Evolutionary conservation across 306 rosid species (phyloP), one percentile per base, ranked within the genome.

Genomic region (Cucurbita ficifolia): DNA sequence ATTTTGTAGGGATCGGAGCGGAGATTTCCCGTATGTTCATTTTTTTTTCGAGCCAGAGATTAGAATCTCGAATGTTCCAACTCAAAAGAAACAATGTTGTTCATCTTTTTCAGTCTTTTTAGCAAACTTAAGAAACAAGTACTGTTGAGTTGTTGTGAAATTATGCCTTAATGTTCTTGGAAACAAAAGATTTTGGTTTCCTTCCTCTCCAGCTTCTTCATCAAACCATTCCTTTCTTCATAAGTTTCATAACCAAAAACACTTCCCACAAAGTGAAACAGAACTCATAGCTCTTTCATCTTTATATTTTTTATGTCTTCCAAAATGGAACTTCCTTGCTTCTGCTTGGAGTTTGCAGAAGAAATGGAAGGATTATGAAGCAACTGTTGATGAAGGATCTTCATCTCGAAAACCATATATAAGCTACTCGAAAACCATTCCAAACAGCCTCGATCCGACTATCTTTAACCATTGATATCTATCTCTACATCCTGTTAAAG

Each of bases 381-480:
- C 69, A 61, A 81, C 81, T 88, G 74, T 80, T 83, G 9, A 84
- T 29, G 87, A 87, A 77, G 89, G 88, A 42, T 87, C 88, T 73
- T 84, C 85, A n/a, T n/a, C n/a, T n/a, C n/a, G n/a, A 78, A 70
- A 86, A 88, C 78, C 87, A 81, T 75, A 82, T 75, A 71, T 78
- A 33, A 86, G 84, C 79, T 67, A 81, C 78, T 89, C 86, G 75
- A 86, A 74, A 85, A 81, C 91, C 5, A 71, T 85, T 61, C 84
- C 86, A 36, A 87, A 89, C 72, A 89, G 82, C 77, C 96, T 89
- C 75, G 69, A 84, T 62, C 91, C 96, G 60, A 42, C 85, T 84
- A 35, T 16, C 81, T 40, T 83, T 84, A 74, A 67, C 74, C 53
- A 77, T 85, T 36, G 79, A 82, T 79, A 88, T 79, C 51, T 88